phyloP scores from a whole-genome alignment of 345 rosid genomes.

The Physaria fendleri region DNA sequence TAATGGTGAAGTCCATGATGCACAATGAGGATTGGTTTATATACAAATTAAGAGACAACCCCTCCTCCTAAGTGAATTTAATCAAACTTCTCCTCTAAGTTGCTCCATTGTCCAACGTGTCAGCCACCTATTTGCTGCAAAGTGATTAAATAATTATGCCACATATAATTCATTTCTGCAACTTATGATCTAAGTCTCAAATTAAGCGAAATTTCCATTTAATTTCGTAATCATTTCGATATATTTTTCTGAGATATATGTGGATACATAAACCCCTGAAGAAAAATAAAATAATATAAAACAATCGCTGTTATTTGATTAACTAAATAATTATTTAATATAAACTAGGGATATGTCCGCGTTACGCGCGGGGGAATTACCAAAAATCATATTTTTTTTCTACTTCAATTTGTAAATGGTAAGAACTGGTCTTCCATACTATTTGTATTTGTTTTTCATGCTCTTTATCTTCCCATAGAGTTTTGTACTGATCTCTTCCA shows the following conservation, averaged over 20 bases:
- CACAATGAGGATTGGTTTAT: background rate
- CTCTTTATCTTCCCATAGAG: too few relatives aligned
- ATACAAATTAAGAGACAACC: too few relatives aligned
- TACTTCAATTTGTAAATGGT: too few relatives aligned
- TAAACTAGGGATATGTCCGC: too few relatives aligned
- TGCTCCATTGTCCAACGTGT: constrained; percentile 9
- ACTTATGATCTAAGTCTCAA: background rate
- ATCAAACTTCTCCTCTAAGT: background rate
- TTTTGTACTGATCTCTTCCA: too few relatives aligned
- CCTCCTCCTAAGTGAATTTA: too few relatives aligned
- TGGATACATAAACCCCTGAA: background rate
- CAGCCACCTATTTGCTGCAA: background rate
- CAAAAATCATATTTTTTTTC: too few relatives aligned
- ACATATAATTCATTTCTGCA: background rate
- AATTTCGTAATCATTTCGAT: background rate
- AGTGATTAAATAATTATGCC: too few relatives aligned
- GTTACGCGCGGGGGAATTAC: too few relatives aligned
- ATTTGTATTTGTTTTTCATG: too few relatives aligned
- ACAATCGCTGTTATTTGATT: background rate
- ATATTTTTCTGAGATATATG: too few relatives aligned
- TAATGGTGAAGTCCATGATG: background rate
- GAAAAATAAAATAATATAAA: background rate
- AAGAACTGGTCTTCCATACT: too few relatives aligned
- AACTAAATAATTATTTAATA: background rate
- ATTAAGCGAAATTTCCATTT: constrained; percentile 3